A percentile compares a stretch with the other conserved stretches of the same genome.
Evolutionary conservation across 139 green algal species (phyloP).

Genomic region (Volvox africanus): DNA sequence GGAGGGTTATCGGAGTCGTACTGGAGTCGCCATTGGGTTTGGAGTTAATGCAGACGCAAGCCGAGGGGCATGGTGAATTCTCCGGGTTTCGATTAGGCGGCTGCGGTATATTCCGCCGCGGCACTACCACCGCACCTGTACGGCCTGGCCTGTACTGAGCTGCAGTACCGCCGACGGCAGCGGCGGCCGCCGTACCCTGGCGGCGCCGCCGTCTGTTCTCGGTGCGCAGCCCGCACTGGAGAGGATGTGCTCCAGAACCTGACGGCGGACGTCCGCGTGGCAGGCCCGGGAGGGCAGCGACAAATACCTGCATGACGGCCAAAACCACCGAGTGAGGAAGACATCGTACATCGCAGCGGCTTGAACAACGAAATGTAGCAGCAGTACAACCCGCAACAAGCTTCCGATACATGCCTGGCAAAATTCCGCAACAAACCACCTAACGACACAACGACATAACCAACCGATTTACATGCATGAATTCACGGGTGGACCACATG

Average conservation of each 20-base stretch:
- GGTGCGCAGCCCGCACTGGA: background rate
- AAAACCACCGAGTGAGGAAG: too few species aligned
- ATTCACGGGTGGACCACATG: too few species aligned
- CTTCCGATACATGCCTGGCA: too few species aligned
- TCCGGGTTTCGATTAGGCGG: too few species aligned
- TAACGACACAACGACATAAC: too few species aligned
- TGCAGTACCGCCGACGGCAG: conserved; percentile 30
- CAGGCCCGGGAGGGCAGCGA: conserved; percentile 26
- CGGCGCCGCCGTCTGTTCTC: background rate
- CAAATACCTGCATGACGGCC: conserved; percentile 28
- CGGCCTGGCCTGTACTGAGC: conserved; percentile 22
- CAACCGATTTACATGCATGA: too few species aligned
- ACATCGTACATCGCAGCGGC: background rate
- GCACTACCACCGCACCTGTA: conserved; percentile 9
- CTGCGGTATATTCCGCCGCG: too few species aligned
- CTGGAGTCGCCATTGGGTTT: too few species aligned
- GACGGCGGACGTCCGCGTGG: background rate
- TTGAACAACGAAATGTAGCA: background rate
- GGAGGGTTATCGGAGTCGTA: too few species aligned
- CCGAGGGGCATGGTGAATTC: too few species aligned
- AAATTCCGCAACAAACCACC: too few species aligned
- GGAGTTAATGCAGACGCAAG: too few species aligned
- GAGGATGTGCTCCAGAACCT: conserved; percentile 17
- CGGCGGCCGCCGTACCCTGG: background rate
- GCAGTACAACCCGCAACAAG: background rate